A percentile compares a stretch with the other conserved stretches of the same genome.
These are phyloP conservation scores for Talaromyces amestolkiae DNA, from an alignment of 2,329 filamentous ascomycete genomes.

Conservation along the genomic window DNA sequence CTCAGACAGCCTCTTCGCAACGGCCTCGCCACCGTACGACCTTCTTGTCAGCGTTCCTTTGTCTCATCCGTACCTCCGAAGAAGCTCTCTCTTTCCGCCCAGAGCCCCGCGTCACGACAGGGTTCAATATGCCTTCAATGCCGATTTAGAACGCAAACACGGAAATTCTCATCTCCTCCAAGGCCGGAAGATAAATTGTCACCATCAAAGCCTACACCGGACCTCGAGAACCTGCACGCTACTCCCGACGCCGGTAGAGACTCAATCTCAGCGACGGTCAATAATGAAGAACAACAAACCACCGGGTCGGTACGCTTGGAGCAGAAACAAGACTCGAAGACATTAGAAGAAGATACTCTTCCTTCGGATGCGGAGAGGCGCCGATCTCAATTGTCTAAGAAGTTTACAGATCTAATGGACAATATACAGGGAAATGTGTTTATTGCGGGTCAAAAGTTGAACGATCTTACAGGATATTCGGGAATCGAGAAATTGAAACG, in stretches of 20 bases:
- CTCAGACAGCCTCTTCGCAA: constrained; percentile 39
- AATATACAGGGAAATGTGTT: constrained; percentile 81
- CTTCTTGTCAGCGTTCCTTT: constrained; percentile 26
- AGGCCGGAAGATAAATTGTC: constrained; percentile 25
- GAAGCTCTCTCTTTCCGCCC: constrained; percentile 24
- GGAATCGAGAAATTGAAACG: constrained; percentile 82
- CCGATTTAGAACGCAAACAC: constrained; percentile 36
- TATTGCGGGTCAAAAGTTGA: constrained; percentile 81
- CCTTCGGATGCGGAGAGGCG: constrained; percentile 43
- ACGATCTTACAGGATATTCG: constrained; percentile 91
- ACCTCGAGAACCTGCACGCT: constrained; percentile 3
- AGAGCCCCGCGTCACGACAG: constrained; percentile 25
- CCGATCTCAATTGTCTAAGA: constrained; percentile 58
- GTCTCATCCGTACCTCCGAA: constrained; percentile 23
- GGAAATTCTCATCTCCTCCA: constrained; percentile 30
- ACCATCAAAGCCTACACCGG: background rate
- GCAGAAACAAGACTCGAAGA: background rate
- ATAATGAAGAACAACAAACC: background rate
- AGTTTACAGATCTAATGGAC: constrained; percentile 77
- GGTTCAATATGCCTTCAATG: constrained; percentile 46
- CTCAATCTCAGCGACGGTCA: constrained; percentile 1
- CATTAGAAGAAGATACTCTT: constrained; percentile 21
- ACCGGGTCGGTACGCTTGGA: background rate
- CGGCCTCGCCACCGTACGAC: constrained; percentile 27
- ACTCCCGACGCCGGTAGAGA: background rate